These are phyloP conservation scores for Fusarium sp. DNA, from an alignment of 2,329 filamentous ascomycete species.

Conservation along the genomic window DNA sequence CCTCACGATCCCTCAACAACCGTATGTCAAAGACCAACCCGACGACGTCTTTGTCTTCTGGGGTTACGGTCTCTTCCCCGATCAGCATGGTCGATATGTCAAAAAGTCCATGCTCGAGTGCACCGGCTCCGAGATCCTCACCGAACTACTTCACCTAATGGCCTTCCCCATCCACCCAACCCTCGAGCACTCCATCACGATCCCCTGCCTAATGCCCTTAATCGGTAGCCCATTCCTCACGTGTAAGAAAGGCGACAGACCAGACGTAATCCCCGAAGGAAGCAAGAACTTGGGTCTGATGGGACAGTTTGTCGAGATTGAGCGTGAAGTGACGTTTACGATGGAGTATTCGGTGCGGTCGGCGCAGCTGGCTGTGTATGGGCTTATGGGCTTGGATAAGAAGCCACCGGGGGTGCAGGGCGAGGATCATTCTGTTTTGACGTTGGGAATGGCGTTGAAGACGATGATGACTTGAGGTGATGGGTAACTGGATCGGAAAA, in stretches of 20 bases:
- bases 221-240: constrained; percentile 48
- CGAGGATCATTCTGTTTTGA: constrained; percentile 43
- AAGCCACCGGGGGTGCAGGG: constrained; percentile 39
- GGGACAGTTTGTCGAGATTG: constrained; percentile 49
- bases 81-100: constrained; percentile 44
- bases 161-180: constrained; percentile 44
- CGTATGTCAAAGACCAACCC: constrained; percentile 44
- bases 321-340: constrained; percentile 48
- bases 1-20: constrained; percentile 43
- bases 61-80: constrained; percentile 48
- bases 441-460: constrained; percentile 47
- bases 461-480: constrained; percentile 44
- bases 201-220: constrained; percentile 45
- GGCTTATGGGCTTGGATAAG: constrained; percentile 45
- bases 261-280: constrained; percentile 42
- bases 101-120: constrained; percentile 47
- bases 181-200: constrained; percentile 41
- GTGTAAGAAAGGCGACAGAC: constrained; percentile 45
- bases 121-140: constrained; percentile 46
- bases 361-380: constrained; percentile 46
- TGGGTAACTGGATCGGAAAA: neutral
- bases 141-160: constrained; percentile 45
- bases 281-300: constrained; percentile 47
- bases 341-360: constrained; percentile 49
- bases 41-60: constrained; percentile 45